phyloP scores from a whole-genome alignment of 1,139 yeast genomes.

The Geotrichum citri-aurantii region DNA sequence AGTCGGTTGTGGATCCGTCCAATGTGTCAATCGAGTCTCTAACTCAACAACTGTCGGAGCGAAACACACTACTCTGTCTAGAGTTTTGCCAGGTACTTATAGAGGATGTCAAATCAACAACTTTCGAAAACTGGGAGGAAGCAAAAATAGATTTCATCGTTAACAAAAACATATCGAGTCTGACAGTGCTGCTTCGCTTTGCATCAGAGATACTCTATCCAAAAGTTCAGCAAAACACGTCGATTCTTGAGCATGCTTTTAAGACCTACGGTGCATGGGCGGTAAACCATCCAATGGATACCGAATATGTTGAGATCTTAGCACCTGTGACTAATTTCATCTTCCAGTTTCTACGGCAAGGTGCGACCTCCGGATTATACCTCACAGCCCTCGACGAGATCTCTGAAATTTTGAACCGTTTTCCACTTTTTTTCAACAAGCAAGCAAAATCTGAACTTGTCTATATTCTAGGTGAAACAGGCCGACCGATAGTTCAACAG shows the following conservation, averaged over 20 bases:
- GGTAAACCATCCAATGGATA: conserved; percentile 5
- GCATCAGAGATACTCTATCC: conserved; percentile 9
- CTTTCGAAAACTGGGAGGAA: conserved; percentile 10
- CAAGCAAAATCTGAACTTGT: conserved; percentile 4
- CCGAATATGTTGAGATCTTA: background rate
- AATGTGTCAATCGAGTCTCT: conserved; percentile 5
- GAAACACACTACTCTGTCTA: conserved; percentile 16
- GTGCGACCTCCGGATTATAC: conserved; percentile 2
- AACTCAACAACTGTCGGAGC: conserved; percentile 5
- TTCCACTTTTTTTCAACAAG: conserved; percentile 9
- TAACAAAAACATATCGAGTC: conserved; percentile 4
- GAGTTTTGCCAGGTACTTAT: conserved; percentile 28
- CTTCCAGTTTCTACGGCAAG: conserved; percentile 5
- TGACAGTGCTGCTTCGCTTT: conserved; percentile 3
- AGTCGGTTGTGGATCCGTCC: background rate
- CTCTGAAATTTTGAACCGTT: conserved; percentile 10
- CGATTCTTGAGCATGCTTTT: conserved; percentile 7
- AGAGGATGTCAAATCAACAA: conserved; percentile 24
- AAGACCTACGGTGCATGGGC: conserved; percentile 17
- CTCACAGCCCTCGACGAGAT: conserved; percentile 11
- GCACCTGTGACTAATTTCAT: conserved; percentile 7
- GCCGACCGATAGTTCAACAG: conserved; percentile 12
- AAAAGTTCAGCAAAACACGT: background rate
- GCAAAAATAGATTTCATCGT: conserved; percentile 5
- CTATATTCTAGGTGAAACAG: conserved; percentile 8